Evolutionary conservation across 768 basidiomycete genomes (phyloP).

Genomic region (Omphalotus guepiniiformis): DNA sequence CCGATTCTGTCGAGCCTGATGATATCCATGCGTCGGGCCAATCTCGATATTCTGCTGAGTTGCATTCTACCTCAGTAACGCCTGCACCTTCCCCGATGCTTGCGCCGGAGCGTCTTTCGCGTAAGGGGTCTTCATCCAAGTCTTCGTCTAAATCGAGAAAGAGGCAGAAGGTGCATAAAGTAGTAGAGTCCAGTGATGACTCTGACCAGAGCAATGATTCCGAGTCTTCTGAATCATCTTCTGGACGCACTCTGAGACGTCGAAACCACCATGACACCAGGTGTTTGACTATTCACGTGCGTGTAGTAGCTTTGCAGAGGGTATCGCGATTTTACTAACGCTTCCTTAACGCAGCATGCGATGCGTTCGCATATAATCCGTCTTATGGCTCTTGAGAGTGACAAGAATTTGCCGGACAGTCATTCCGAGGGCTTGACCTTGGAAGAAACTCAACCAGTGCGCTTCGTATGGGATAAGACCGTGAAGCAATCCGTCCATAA

Average conservation of each 20-base stretch:
- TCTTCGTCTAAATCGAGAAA: too few relatives aligned
- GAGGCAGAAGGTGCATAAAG: too few relatives aligned
- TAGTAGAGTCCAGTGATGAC: conserved; percentile 23
- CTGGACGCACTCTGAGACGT: conserved; percentile 37
- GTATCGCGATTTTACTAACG: background rate
- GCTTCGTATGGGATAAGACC: conserved; percentile 80
- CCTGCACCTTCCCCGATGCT: conserved; percentile 9
- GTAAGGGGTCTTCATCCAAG: conserved; percentile 12
- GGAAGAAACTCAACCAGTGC: conserved; percentile 48
- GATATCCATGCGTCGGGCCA: conserved; percentile 24
- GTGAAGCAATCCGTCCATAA: conserved; percentile 73
- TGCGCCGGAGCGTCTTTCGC: conserved; percentile 10
- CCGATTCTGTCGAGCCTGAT: conserved; percentile 16
- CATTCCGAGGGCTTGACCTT: conserved; percentile 51
- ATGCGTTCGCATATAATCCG: conserved; percentile 64
- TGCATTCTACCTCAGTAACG: conserved; percentile 12
- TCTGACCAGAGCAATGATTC: conserved; percentile 32
- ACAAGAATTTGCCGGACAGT: conserved; percentile 57
- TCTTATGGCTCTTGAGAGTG: conserved; percentile 52
- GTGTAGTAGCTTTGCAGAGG: conserved; percentile 14
- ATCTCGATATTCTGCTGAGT: background rate
- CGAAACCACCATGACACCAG: conserved; percentile 59
- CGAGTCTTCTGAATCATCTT: conserved; percentile 29
- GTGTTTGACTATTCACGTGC: conserved; percentile 65
- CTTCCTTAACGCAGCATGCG: conserved; percentile 46